Conservation (phyloP, 192 early-diverging fungal genomes). For the Allomyces arbusculus region DNA sequence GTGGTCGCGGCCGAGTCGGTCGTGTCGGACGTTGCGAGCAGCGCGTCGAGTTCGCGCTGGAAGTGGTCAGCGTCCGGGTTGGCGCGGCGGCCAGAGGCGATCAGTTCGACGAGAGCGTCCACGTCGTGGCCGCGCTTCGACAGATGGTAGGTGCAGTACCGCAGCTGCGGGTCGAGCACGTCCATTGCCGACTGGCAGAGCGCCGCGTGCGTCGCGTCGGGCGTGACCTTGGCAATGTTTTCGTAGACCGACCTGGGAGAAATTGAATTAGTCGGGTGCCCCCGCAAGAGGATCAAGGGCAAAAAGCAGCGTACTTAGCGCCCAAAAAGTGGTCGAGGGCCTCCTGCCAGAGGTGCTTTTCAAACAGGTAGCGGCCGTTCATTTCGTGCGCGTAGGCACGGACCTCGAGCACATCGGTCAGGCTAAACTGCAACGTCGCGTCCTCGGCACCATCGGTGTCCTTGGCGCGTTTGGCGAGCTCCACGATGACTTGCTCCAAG, state of each 20-base stretch:
- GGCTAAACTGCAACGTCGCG: not conserved
- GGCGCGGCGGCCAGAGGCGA: not conserved
- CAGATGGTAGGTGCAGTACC: slow-evolving; percentile 56
- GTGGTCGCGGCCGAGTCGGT: too few species aligned
- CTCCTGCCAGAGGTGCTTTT: not conserved
- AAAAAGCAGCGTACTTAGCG: not conserved
- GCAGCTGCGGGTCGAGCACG: slow-evolving; percentile 56
- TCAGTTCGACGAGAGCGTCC: slow-evolving; percentile 22
- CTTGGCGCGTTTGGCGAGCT: not conserved
- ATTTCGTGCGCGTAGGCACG: not conserved
- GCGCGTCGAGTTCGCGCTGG: too few species aligned
- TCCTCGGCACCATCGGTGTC: not conserved
- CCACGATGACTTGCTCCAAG: slow-evolving; percentile 9
- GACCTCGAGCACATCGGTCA: not conserved
- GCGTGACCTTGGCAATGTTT: slow-evolving; percentile 27
- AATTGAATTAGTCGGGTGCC: too few species aligned
- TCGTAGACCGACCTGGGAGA: slow-evolving; percentile 40
- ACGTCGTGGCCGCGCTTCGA: slow-evolving; percentile 18
- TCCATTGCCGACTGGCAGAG: slow-evolving; percentile 49
- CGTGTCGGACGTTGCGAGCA: too few species aligned
- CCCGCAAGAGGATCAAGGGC: too few species aligned
- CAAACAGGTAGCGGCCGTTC: not conserved
- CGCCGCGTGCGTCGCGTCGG: slow-evolving; percentile 25
- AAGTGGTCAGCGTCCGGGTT: too few species aligned
- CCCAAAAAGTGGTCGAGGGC: not conserved